These are phyloP conservation scores for Knoxdaviesia capensis DNA, from an alignment of 2,329 filamentous ascomycete species.

Conservation along the genomic window DNA sequence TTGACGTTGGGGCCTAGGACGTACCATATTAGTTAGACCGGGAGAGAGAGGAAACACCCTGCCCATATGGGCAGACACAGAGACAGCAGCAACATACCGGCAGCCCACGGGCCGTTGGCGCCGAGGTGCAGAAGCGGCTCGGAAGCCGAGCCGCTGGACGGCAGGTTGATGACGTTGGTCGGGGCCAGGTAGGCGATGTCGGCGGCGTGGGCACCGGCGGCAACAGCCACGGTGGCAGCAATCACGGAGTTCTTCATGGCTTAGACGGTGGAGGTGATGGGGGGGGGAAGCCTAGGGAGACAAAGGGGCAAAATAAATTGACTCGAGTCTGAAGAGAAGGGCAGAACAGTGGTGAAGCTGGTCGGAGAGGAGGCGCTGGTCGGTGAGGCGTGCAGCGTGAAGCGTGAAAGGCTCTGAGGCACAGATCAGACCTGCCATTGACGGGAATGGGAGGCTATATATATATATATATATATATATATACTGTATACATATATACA, in stretches of 20 bases:
- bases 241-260: slow-evolving; percentile 2
- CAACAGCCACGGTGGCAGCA: slow-evolving; percentile 1
- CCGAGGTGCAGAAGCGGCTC: slow-evolving; percentile 25
- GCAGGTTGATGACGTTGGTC: slow-evolving; percentile 2
- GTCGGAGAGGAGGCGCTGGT: no score
- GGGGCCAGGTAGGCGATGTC: slow-evolving; percentile 1
- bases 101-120: slow-evolving; percentile 31
- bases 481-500: not conserved
- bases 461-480: not conserved
- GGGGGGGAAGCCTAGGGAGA: no score
- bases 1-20: slow-evolving; percentile 31
- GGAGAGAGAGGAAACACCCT: no score
- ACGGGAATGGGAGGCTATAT: not conserved
- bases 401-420: no score
- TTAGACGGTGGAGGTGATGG: not conserved
- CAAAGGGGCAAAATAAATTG: no score
- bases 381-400: no score
- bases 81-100: slow-evolving; percentile 15
- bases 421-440: no score
- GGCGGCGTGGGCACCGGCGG: not conserved
- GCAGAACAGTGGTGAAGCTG: no score
- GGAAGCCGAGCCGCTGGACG: slow-evolving; percentile 3
- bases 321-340: no score
- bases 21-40: no score
- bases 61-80: not conserved